Conservation (phyloP, 306 rosid genomes). For the Senna siamea region DNA sequence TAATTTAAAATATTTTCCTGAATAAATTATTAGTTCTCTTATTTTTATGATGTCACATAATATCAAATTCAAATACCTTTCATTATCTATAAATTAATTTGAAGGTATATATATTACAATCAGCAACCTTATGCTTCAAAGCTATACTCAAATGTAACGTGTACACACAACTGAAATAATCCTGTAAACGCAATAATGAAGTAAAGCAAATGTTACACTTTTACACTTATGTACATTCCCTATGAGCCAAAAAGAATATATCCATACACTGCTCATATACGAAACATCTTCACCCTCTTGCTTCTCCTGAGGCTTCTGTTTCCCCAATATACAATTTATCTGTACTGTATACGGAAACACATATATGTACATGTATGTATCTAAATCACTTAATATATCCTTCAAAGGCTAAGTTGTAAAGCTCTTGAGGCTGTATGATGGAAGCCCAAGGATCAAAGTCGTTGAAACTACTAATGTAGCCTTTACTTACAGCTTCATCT, state of each 20-base stretch:
- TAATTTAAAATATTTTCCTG: neutral
- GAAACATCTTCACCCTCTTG: neutral
- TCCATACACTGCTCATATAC: slow-evolving; percentile 34
- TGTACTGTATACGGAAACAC: slow-evolving; percentile 15
- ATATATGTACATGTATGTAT: slow-evolving; percentile 6
- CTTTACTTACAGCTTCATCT: slow-evolving; percentile 28
- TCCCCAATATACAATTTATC: neutral
- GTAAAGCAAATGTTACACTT: slow-evolving; percentile 7
- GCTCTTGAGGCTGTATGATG: slow-evolving; percentile 48
- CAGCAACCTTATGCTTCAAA: slow-evolving; percentile 35
- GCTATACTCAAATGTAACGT: slow-evolving; percentile 16
- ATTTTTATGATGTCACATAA: neutral
- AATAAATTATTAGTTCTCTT: neutral
- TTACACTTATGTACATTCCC: slow-evolving; percentile 33
- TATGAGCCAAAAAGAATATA: slow-evolving; percentile 38
- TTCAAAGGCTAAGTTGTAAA: slow-evolving; percentile 42
- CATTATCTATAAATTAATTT: neutral
- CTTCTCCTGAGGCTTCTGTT: slow-evolving; percentile 17
- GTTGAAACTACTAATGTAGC: slow-evolving; percentile 34
- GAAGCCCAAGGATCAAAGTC: slow-evolving; percentile 52
- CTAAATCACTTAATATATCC: slow-evolving; percentile 30
- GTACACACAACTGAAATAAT: slow-evolving; percentile 32
- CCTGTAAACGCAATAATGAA: neutral
- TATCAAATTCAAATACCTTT: neutral
- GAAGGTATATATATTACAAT: slow-evolving; percentile 27